Evolutionary conservation across 2,329 filamentous ascomycete genomes (phyloP), one percentile per base, ranked within the genome.

Genomic region (Aspergillus proliferans): DNA sequence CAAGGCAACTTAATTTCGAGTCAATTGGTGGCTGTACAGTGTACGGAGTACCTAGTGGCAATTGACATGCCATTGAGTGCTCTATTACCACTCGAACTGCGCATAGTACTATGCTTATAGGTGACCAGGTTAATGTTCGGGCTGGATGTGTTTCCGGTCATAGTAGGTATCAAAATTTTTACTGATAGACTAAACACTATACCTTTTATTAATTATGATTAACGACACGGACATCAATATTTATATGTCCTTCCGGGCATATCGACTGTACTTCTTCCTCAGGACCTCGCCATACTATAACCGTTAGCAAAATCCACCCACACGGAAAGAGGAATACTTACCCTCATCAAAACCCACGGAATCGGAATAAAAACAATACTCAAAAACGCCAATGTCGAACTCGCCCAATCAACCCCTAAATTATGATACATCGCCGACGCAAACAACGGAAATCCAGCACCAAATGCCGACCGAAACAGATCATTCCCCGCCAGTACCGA

Each of bases 401-500:
- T 46, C 21, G 45, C 45, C 45, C 44, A 38, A 24, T 33, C n/a
- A 2, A 53, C 46, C 2, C 51, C 64, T 33, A 68, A 48, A 6
- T 56, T 51, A 26, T 58, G 40, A 45, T 67, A 68, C 60, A 64
- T 61, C 12, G 52, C 52, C 28, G 58, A 48, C 18, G 59, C 57
- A 21, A 60, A 61, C 43, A 60, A 45, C 14, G 57, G 56, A 43
- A 59, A 59, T 2, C 49, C 50, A 1, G 53, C 54, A 10, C 55
- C 58, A 46, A 61, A 58, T 4, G 87, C 83, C 59, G 87, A 84
- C 52, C 85, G 77, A 10, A 83, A 76, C 71, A 84, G 86, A 12
- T 83, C 84, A 55, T 88, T 88, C 22, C 85, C 85, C 41, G 85
- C 85, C 0, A 85, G 86, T 0, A 84, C 85, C 0, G 82, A 86